Percentiles rank a stretch among this genome's conserved stretches.
Conservation (phyloP, 148 eudicot genomes). For the Dianthus caryophyllus region DNA sequence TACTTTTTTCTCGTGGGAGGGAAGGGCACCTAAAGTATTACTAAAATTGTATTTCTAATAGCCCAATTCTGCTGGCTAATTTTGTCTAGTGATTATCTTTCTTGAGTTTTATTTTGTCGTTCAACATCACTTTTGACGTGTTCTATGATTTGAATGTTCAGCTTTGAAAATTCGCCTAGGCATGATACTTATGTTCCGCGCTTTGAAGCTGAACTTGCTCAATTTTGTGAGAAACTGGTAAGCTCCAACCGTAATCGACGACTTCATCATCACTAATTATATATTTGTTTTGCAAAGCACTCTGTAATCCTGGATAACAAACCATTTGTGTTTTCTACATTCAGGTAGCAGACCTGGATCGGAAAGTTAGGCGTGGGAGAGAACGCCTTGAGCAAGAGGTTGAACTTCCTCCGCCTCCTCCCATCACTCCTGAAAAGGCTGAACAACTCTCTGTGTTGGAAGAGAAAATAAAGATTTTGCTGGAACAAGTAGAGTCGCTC, state of each 20-base stretch:
- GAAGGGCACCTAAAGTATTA: not conserved
- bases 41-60: not conserved
- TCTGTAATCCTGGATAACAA: not conserved
- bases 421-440: slow-evolving; percentile 83
- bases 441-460: slow-evolving; percentile 88
- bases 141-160: slow-evolving; percentile 25
- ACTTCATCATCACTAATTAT: not conserved
- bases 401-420: slow-evolving; percentile 81
- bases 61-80: not conserved
- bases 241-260: slow-evolving; percentile 18
- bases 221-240: slow-evolving; percentile 92
- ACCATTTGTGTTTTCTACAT: slow-evolving; percentile 14
- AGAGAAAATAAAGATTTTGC: slow-evolving; percentile 75
- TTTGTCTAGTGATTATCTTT: not conserved
- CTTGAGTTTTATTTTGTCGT: not conserved
- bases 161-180: slow-evolving; percentile 89
- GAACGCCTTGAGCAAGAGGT: slow-evolving; percentile 94
- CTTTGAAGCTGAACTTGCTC: slow-evolving; percentile 89
- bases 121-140: slow-evolving; percentile 12
- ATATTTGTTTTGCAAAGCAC: not conserved
- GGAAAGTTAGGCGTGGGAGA: slow-evolving; percentile 86
- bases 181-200: slow-evolving; percentile 79
- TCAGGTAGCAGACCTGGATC: slow-evolving; percentile 79
- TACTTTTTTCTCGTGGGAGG: not conserved
- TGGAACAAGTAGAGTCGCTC: slow-evolving; percentile 89